Percentiles rank a stretch among this genome's conserved stretches.
phyloP scores from a whole-genome alignment of 2,329 filamentous ascomycete genomes.

The Orbilia blumenaviensis region DNA sequence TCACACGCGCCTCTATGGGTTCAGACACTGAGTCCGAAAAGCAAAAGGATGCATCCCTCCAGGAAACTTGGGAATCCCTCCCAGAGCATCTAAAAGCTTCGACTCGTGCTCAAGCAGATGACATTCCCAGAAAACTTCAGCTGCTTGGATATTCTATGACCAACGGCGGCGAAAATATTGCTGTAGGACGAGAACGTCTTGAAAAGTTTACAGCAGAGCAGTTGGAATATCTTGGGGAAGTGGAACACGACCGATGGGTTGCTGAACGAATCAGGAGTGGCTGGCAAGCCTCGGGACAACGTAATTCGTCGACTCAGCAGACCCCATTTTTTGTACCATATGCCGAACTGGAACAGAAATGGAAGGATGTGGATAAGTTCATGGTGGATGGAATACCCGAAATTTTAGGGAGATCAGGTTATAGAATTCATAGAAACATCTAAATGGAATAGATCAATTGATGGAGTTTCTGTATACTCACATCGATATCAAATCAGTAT shows the following conservation, averaged over 20 bases:
- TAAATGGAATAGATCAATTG: background rate
- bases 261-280: conserved; percentile 37
- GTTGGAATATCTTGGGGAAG: conserved; percentile 36
- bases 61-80: conserved; percentile 32
- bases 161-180: background rate
- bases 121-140: conserved; percentile 42
- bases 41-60: conserved; percentile 29
- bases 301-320: conserved; percentile 26
- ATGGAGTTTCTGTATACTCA: background rate
- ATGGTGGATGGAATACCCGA: conserved; percentile 37
- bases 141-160: conserved; percentile 16
- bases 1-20: conserved; percentile 20
- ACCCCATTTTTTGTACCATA: conserved; percentile 46
- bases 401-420: conserved; percentile 21
- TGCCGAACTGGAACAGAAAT: conserved; percentile 38
- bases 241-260: conserved; percentile 46
- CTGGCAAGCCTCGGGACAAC: conserved; percentile 21
- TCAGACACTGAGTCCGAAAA: conserved; percentile 4
- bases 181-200: background rate
- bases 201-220: conserved; percentile 29
- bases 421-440: conserved; percentile 19
- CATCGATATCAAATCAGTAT: no score
- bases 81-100: conserved; percentile 37
- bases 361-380: conserved; percentile 48
- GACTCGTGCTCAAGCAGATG: conserved; percentile 36